These are phyloP conservation scores for Colletotrichum tanaceti DNA, from an alignment of 2,329 filamentous ascomycete species.

Conservation along the genomic window DNA sequence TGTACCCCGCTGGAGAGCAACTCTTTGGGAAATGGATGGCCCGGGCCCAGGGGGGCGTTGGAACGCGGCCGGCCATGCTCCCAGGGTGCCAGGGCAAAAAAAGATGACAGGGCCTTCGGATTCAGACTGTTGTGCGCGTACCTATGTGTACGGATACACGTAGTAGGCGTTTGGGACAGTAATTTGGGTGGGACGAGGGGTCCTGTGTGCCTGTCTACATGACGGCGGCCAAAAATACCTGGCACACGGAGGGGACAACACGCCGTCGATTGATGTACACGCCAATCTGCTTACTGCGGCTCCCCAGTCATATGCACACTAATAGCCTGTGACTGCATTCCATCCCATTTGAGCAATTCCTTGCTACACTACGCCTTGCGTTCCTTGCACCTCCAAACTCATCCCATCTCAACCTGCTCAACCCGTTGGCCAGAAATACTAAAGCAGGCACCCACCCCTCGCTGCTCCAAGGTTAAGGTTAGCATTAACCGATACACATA, in stretches of 20 bases:
- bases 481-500: constrained; percentile 29
- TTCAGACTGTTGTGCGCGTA: too few species aligned
- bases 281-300: constrained; percentile 8
- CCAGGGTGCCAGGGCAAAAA: constrained; percentile 8
- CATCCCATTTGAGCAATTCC: constrained; percentile 26
- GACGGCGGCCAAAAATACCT: constrained; percentile 38
- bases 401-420: constrained; percentile 28
- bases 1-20: constrained; percentile 30
- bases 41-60: constrained; percentile 1
- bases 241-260: constrained; percentile 22
- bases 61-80: constrained; percentile 16
- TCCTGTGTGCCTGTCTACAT: constrained; percentile 22
- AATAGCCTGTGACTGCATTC: constrained; percentile 27
- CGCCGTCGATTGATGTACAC: constrained; percentile 36
- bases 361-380: constrained; percentile 37
- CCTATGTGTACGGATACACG: too few species aligned
- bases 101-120: constrained; percentile 12
- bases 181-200: constrained; percentile 28
- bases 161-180: constrained; percentile 13
- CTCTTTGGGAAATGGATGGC: not conserved
- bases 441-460: constrained; percentile 31
- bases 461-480: constrained; percentile 32
- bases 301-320: constrained; percentile 1
- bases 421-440: constrained; percentile 28
- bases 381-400: constrained; percentile 30